Percentiles rank a stretch among this genome's conserved stretches.
phyloP scores from a whole-genome alignment of 305 asterid genomes.

The Nicotiana rustica region DNA sequence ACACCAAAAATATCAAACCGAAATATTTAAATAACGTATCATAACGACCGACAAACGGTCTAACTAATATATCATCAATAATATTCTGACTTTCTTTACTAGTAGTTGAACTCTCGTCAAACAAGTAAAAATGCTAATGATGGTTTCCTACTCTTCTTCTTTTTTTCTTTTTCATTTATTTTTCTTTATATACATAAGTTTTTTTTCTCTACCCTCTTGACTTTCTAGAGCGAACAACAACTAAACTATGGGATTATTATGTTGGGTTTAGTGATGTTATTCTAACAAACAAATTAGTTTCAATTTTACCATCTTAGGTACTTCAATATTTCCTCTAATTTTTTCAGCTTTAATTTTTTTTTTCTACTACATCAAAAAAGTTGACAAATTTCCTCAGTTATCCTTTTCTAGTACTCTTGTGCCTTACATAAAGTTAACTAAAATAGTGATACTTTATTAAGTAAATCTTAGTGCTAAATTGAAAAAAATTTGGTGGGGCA shows the following conservation, averaged over 20 bases:
- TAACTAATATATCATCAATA: background rate
- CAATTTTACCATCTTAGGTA: background rate
- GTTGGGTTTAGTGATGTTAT: background rate
- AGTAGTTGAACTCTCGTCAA: background rate
- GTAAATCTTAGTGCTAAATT: too few species aligned
- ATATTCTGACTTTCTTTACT: background rate
- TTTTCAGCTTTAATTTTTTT: too few species aligned
- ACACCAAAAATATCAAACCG: too few species aligned
- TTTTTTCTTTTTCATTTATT: background rate
- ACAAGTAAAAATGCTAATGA: background rate
- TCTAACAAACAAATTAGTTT: background rate
- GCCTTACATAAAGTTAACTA: background rate
- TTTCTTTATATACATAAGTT: background rate
- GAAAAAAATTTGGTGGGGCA: too few species aligned
- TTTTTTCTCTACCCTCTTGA: too few species aligned
- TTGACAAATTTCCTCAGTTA: background rate
- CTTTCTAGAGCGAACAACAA: too few species aligned
- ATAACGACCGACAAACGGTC: too few species aligned
- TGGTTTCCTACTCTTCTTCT: background rate
- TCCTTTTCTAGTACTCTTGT: background rate
- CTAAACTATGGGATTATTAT: too few species aligned
- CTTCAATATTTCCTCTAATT: background rate
- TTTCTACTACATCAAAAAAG: background rate
- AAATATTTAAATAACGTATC: too few species aligned
- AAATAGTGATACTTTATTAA: background rate